These are phyloP conservation scores for Trichophyton mentagrophytes DNA, from an alignment of 2,329 filamentous ascomycete species.

Conservation along the genomic window DNA sequence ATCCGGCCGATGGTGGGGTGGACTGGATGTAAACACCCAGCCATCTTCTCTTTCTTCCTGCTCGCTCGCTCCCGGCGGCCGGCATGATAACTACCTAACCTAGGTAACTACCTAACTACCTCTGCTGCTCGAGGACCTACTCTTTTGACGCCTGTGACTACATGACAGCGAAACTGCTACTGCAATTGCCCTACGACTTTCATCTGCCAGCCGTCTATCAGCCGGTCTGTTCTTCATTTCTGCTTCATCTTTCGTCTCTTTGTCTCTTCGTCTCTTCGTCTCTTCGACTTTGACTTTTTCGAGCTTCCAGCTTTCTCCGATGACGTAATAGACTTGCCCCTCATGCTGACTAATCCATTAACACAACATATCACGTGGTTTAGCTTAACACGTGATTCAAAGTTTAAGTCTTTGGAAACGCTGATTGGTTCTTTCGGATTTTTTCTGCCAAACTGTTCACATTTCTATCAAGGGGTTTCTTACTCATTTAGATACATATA, in stretches of 20 bases:
- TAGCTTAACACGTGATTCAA: neutral
- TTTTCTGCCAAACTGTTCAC: neutral
- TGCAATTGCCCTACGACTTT: neutral
- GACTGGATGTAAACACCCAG: neutral
- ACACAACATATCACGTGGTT: neutral
- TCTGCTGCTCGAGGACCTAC: no score
- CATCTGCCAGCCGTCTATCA: neutral
- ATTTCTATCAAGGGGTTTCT: neutral
- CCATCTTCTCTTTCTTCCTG: neutral
- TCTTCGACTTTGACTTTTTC: neutral
- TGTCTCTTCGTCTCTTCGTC: neutral
- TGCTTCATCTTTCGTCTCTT: neutral
- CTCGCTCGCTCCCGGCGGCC: neutral
- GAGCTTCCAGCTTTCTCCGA: constrained; percentile 1
- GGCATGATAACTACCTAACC: no score
- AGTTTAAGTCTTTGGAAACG: neutral
- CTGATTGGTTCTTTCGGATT: neutral
- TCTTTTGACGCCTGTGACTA: no score
- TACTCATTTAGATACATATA: neutral
- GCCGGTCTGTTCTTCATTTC: neutral
- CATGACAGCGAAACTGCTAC: no score
- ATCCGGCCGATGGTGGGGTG: neutral
- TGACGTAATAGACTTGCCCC: constrained; percentile 1
- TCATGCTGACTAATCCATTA: neutral
- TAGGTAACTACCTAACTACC: no score